Base-by-base conservation (phyloP, 2,329 filamentous ascomycete species). In the Claviceps monticola region DNA sequence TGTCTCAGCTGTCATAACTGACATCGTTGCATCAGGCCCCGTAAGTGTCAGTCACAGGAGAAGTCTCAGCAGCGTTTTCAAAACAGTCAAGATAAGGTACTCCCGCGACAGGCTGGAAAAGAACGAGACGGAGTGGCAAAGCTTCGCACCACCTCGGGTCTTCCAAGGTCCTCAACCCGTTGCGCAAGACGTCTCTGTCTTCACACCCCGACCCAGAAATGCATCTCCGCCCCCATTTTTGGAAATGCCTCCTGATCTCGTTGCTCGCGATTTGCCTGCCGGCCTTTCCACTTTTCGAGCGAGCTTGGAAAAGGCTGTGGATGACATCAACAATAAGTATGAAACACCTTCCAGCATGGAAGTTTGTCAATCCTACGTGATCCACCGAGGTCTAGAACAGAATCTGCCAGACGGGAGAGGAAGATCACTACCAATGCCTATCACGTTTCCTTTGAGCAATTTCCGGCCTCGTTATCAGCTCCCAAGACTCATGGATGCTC, bases 51-150 rank as follows among this genome's bases (percentile, higher is more conserved):
- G 54, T 46, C 59, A 59, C 13, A 59, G 60, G 17, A 58, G 57
- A 51, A 66, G 61, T 44, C 56, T 67, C n/a, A 60, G 60, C 41
- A 60, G 60, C 51, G 57, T 61, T 34, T 62, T 67, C 50, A 58
- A 60, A 4, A 58, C 58, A 47, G 59, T 63, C 52, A 62, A 53
- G 52, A 50, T 56, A 7, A 64, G 59, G 55, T 62, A 56, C 54
- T 59, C 56, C 14, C 59, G 57, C 34, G 61, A 61, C 43, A 59
- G 51, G 49, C 52, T 59, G 21, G 48, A 51, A n/a, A 54, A 38
- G 36, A 54, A 51, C 38, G 53, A 52, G 13, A 43, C 36, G 16
- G 51, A 36, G 7, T 14, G 47, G 16, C 46, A 36, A 26, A 41
- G 34, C 19, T 5, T 37, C 34, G 17, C 23, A 36, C 6, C 36